Evolutionary conservation across 441 rosid species (phyloP).

Genomic region (Melastoma candidum): DNA sequence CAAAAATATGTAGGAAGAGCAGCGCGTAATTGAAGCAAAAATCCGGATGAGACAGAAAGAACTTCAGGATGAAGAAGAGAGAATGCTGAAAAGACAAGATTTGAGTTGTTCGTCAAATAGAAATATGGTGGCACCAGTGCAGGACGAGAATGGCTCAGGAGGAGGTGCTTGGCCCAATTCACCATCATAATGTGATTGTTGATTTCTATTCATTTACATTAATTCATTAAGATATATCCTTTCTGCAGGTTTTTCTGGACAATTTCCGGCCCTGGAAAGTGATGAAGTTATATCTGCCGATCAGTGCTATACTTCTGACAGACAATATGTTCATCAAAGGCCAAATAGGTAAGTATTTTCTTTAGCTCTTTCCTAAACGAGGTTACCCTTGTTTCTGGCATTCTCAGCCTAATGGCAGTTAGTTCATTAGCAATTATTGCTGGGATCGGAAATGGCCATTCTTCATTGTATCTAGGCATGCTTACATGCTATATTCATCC

Average conservation of each 20-base stretch:
- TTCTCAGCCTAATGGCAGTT: no score
- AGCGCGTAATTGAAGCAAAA: constrained; percentile 93
- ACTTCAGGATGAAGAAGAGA: constrained; percentile 84
- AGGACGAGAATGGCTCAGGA: constrained; percentile 42
- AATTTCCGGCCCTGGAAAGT: constrained; percentile 28
- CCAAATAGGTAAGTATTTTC: constrained; percentile 44
- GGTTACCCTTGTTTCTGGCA: no score
- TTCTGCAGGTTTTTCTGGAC: constrained; percentile 44
- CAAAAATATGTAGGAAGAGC: constrained; percentile 67
- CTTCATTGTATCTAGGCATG: no score
- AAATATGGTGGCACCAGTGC: constrained; percentile 31
- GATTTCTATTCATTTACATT: no score
- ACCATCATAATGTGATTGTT: no score
- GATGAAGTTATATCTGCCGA: constrained; percentile 45
- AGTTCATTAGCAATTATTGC: no score
- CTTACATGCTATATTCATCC: no score
- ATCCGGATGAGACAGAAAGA: constrained; percentile 85
- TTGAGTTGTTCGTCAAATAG: constrained; percentile 43
- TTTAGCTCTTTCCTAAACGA: neutral
- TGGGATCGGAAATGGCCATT: no score
- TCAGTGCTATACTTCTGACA: constrained; percentile 25
- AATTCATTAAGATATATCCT: no score
- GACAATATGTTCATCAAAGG: constrained; percentile 40
- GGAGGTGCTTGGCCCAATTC: constrained; percentile 33
- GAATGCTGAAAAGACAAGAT: constrained; percentile 69